phyloP scores from a whole-genome alignment of 164 flowering plant genomes.

The Nymphaea thermarum region DNA sequence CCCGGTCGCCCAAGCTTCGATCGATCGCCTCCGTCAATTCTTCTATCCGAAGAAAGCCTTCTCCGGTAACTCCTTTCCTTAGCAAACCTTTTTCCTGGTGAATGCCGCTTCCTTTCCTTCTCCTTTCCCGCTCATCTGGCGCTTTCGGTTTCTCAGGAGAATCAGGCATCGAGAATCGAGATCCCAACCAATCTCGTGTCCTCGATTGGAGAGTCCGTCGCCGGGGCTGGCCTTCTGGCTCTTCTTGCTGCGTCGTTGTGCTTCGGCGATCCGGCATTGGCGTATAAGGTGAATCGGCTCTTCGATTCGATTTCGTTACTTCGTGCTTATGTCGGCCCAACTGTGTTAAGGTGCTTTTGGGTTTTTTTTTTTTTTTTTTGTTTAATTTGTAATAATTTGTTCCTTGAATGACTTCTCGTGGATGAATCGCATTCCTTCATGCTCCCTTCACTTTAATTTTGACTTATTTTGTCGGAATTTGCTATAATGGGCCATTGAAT shows the following conservation, averaged over 20 bases:
- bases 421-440: not conserved
- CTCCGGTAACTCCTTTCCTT: constrained; percentile 7
- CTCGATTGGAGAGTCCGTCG: constrained; percentile 23
- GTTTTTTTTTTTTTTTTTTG: not conserved
- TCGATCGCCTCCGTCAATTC: not conserved
- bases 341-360: not conserved
- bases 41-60: constrained; percentile 4
- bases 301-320: not conserved
- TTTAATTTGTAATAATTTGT: not conserved
- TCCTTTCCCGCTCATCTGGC: not conserved
- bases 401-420: not conserved
- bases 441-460: not conserved
- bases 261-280: constrained; percentile 64
- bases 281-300: constrained; percentile 48
- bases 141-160: not conserved
- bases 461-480: too few relatives aligned
- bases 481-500: too few relatives aligned
- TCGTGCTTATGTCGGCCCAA: not conserved
- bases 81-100: constrained; percentile 6
- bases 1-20: constrained; percentile 8
- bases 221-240: constrained; percentile 42
- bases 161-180: constrained; percentile 2
- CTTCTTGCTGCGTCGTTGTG: constrained; percentile 58
- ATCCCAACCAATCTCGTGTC: constrained; percentile 4
- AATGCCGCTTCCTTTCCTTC: not conserved